Evolutionary conservation across 345 rosid genomes (phyloP).

Genomic region (Sapria himalayana): DNA sequence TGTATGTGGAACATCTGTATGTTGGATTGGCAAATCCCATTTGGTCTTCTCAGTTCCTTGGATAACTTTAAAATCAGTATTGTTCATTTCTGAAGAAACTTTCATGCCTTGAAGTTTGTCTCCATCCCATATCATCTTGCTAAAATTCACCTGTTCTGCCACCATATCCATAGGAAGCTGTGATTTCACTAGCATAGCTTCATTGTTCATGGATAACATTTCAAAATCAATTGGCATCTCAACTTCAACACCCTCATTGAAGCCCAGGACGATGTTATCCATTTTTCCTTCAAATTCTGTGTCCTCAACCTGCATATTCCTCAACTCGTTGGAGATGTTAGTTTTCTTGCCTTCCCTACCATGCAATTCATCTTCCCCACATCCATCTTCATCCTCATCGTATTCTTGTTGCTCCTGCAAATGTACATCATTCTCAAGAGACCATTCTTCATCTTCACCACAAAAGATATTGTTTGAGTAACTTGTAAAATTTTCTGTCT

Average conservation of each 20-base stretch:
- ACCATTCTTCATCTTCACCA: slow-evolving; percentile 83
- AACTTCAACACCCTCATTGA: slow-evolving; percentile 81
- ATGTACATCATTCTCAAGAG: slow-evolving; percentile 32
- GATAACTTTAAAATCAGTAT: slow-evolving; percentile 23
- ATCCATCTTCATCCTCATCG: slow-evolving; percentile 82
- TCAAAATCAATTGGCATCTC: slow-evolving; percentile 57
- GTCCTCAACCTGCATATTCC: slow-evolving; percentile 37
- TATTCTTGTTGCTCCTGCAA: slow-evolving; percentile 89
- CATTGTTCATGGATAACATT: slow-evolving; percentile 31
- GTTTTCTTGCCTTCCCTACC: slow-evolving; percentile 53
- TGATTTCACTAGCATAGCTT: slow-evolving; percentile 17
- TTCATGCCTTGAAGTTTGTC: slow-evolving; percentile 19
- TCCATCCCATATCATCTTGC: slow-evolving; percentile 18
- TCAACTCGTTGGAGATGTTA: slow-evolving; percentile 30
- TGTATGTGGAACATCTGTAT: slow-evolving; percentile 15
- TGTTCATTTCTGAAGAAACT: slow-evolving; percentile 18
- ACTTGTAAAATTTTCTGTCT: slow-evolving; percentile 23
- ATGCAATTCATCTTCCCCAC: slow-evolving; percentile 52
- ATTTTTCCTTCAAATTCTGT: slow-evolving; percentile 24
- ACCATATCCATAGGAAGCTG: slow-evolving; percentile 17
- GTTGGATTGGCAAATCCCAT: slow-evolving; percentile 27
- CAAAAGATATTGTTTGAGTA: slow-evolving; percentile 33
- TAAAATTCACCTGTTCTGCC: slow-evolving; percentile 22
- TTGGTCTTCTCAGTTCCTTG: slow-evolving; percentile 35
- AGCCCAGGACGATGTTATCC: slow-evolving; percentile 56